Evolutionary conservation across 768 basidiomycete species (phyloP).

Genomic region (Termitomyces sp.): DNA sequence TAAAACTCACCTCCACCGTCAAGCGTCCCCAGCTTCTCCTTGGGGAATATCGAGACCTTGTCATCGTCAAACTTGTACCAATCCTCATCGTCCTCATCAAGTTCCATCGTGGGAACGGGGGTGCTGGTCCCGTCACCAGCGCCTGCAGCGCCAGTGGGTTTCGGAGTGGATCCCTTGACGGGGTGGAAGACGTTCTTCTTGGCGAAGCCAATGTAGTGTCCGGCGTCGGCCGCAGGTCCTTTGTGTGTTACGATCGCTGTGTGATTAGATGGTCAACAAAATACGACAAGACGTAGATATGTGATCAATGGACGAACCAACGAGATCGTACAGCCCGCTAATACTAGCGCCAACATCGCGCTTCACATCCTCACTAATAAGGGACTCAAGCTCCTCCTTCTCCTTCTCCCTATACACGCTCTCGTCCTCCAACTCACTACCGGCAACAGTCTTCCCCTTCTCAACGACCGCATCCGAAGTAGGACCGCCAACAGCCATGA

Average conservation of each 20-base stretch:
- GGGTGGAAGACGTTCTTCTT: slow-evolving; percentile 73
- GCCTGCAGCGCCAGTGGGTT: slow-evolving; percentile 19
- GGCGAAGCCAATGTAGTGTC: slow-evolving; percentile 93
- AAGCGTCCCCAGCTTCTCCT: slow-evolving; percentile 79
- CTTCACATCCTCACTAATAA: slow-evolving; percentile 64
- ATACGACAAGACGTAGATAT: not conserved
- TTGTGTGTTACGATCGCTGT: slow-evolving; percentile 95
- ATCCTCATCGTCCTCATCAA: slow-evolving; percentile 69
- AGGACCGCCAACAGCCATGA: slow-evolving; percentile 19
- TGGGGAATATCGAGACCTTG: slow-evolving; percentile 83
- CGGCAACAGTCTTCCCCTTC: slow-evolving; percentile 28
- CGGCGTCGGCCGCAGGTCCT: slow-evolving; percentile 90
- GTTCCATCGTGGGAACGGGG: slow-evolving; percentile 28
- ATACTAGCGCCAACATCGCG: slow-evolving; percentile 71
- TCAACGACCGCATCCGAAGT: slow-evolving; percentile 23
- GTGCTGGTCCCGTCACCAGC: slow-evolving; percentile 15
- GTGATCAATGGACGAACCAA: slow-evolving; percentile 46
- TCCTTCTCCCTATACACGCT: slow-evolving; percentile 63
- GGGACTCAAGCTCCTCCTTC: slow-evolving; percentile 55
- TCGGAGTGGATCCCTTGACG: slow-evolving; percentile 23
- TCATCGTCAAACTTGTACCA: slow-evolving; percentile 99
- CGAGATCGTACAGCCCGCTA: slow-evolving; percentile 87
- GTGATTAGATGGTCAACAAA: not conserved
- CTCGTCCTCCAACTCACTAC: slow-evolving; percentile 65
- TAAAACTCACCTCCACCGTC: slow-evolving; percentile 75